Percentiles rank a stretch among this genome's conserved stretches.
These are phyloP conservation scores for Gnomoniopsis sp. DNA, from an alignment of 2,329 filamentous ascomycete genomes.

Conservation along the genomic window DNA sequence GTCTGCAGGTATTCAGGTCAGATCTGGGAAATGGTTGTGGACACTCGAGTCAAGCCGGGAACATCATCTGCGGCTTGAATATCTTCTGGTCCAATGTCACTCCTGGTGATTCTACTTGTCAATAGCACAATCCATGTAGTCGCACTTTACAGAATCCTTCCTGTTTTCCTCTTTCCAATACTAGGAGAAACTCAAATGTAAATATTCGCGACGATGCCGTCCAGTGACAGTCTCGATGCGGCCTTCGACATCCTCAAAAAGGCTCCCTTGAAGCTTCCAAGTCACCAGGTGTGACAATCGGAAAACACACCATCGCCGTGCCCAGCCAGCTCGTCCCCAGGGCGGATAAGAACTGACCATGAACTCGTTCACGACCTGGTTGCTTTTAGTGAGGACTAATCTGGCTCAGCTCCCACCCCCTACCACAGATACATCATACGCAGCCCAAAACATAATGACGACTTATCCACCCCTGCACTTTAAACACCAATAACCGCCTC, in stretches of 20 bases:
- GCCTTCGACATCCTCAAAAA: slow-evolving; percentile 6
- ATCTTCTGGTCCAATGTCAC: too few species aligned
- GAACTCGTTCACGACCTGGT: neutral
- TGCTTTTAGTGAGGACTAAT: neutral
- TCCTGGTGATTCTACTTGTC: too few species aligned
- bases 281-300: slow-evolving; percentile 8
- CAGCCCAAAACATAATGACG: too few species aligned
- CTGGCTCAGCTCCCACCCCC: too few species aligned
- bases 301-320: slow-evolving; percentile 1
- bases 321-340: slow-evolving; percentile 9
- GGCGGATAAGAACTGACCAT: slow-evolving; percentile 1
- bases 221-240: slow-evolving; percentile 8
- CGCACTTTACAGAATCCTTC: neutral
- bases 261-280: slow-evolving; percentile 3
- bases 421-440: too few species aligned
- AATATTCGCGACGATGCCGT: slow-evolving; percentile 2
- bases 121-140: too few species aligned
- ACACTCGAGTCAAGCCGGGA: too few species aligned
- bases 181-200: neutral
- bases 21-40: too few species aligned
- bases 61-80: too few species aligned
- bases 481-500: slow-evolving; percentile 30
- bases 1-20: too few species aligned
- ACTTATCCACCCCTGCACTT: slow-evolving; percentile 1
- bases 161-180: neutral